Percentiles rank a stretch among this genome's conserved stretches.
Conservation (phyloP, 1,139 yeast genomes). For the Fermentozyma sake region DNA sequence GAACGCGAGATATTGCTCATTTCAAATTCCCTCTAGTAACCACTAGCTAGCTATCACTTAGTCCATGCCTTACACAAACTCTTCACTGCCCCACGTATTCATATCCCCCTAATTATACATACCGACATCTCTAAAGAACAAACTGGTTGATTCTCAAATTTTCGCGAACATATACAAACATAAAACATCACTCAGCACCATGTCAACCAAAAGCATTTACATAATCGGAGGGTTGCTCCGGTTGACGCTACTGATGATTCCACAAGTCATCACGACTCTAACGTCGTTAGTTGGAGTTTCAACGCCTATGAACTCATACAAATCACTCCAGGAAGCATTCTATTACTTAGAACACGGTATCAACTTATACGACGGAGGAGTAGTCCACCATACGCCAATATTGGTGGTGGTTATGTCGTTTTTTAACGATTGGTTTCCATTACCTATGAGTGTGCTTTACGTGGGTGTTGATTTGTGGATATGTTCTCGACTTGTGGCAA, state of each 20-base stretch:
- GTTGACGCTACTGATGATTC: constrained; percentile 31
- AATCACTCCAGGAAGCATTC: constrained; percentile 72
- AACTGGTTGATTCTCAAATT: too few species aligned
- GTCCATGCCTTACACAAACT: too few species aligned
- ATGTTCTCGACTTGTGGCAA: constrained; percentile 36
- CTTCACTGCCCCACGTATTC: too few species aligned
- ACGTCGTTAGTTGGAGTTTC: constrained; percentile 58
- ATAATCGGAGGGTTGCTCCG: constrained; percentile 29
- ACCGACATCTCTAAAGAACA: too few species aligned
- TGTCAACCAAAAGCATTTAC: constrained; percentile 16
- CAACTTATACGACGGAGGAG: constrained; percentile 78
- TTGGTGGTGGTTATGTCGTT: constrained; percentile 48
- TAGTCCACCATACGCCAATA: constrained; percentile 81
- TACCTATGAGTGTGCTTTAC: constrained; percentile 9
- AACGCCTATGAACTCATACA: constrained; percentile 72
- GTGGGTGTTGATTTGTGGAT: constrained; percentile 32
- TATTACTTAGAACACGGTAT: constrained; percentile 58
- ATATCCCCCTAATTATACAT: too few species aligned
- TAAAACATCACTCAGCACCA: too few species aligned
- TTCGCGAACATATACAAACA: too few species aligned
- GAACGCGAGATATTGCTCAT: too few species aligned
- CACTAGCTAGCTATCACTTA: too few species aligned
- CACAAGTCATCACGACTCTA: constrained; percentile 24
- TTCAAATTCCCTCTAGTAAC: too few species aligned
- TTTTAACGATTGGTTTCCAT: constrained; percentile 22